Conservation (phyloP, 2,329 filamentous ascomycete species). For the Aspergillus carbonarius region DNA sequence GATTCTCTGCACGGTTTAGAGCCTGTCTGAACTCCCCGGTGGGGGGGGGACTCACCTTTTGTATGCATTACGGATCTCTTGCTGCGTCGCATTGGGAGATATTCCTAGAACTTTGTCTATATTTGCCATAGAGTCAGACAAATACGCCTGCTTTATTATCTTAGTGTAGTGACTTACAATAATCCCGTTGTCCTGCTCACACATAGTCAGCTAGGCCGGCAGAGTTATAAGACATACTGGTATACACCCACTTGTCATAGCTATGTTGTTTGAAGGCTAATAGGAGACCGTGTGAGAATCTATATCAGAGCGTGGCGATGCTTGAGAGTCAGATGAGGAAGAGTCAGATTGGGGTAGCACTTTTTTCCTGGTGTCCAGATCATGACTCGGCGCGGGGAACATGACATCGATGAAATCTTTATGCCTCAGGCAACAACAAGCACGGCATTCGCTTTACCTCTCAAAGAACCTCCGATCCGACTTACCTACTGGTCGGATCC, state of each 20-base stretch:
- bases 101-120: slow-evolving; percentile 74
- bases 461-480: no score
- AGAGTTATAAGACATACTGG: no score
- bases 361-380: no score
- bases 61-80: slow-evolving; percentile 91
- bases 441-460: no score
- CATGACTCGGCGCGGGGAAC: background rate
- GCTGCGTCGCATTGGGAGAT: slow-evolving; percentile 68
- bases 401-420: background rate
- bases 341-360: no score
- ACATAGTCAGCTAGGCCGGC: background rate
- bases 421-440: background rate
- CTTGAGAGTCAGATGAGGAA: background rate
- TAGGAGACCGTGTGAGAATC: no score
- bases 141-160: background rate
- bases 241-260: background rate
- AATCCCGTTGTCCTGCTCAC: slow-evolving; percentile 34
- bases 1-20: slow-evolving; percentile 62
- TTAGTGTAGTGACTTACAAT: slow-evolving; percentile 36
- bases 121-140: slow-evolving; percentile 6
- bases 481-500: no score
- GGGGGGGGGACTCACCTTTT: slow-evolving; percentile 70
- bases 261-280: background rate
- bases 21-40: no score
- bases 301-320: no score